These are phyloP conservation scores for Thyridium curvatum DNA, from an alignment of 2,329 filamentous ascomycete species.

Conservation along the genomic window DNA sequence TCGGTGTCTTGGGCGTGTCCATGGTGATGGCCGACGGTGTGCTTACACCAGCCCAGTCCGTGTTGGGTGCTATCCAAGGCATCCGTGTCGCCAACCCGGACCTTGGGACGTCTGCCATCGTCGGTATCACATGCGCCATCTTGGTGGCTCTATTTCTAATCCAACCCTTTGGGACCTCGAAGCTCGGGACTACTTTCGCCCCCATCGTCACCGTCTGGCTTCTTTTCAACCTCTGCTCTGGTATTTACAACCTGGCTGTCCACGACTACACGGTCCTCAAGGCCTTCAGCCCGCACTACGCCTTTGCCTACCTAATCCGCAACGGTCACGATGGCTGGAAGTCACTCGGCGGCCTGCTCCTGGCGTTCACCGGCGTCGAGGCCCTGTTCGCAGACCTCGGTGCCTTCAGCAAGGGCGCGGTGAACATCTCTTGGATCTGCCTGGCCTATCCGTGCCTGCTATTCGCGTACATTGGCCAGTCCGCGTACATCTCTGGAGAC, in stretches of 20 bases:
- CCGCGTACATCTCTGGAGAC: conserved; percentile 59
- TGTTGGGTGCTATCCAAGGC: conserved; percentile 63
- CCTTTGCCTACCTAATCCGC: conserved; percentile 52
- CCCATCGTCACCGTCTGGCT: conserved; percentile 65
- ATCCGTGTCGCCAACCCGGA: conserved; percentile 50
- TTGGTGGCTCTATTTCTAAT: conserved; percentile 56
- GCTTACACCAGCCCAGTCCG: conserved; percentile 63
- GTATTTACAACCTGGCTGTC: conserved; percentile 54
- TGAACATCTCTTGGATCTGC: conserved; percentile 67
- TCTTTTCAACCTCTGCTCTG: conserved; percentile 53
- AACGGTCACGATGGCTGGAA: conserved; percentile 57
- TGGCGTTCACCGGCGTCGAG: conserved; percentile 74
- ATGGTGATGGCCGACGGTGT: conserved; percentile 63
- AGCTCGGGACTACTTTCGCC: conserved; percentile 54
- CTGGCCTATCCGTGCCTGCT: conserved; percentile 62
- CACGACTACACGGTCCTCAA: conserved; percentile 48
- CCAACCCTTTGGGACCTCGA: conserved; percentile 59
- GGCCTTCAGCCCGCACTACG: conserved; percentile 53
- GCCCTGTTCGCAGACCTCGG: conserved; percentile 73
- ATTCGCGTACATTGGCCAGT: conserved; percentile 65
- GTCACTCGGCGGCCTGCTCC: conserved; percentile 62
- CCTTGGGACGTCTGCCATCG: conserved; percentile 49
- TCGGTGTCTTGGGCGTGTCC: conserved; percentile 60
- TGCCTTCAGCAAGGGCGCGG: conserved; percentile 63
- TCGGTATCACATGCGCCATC: conserved; percentile 59